Percentiles rank a stretch among this genome's conserved stretches.
Evolutionary conservation across 106 monocot genomes (phyloP).

Genomic region (Dendrobium chrysotoxum): DNA sequence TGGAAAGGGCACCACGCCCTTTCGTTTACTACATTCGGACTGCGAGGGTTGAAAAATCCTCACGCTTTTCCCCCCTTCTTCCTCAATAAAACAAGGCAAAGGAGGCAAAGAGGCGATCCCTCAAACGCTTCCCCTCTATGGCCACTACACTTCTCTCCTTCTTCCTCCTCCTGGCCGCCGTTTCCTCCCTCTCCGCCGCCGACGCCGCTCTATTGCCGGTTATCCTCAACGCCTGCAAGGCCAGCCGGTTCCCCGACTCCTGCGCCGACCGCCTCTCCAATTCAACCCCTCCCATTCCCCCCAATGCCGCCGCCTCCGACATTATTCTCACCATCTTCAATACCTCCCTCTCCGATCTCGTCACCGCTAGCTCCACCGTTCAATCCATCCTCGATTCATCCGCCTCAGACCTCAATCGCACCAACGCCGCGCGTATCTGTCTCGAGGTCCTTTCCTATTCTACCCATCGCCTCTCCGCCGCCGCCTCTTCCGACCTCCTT

Average conservation of each 20-base stretch:
- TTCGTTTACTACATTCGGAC: no score
- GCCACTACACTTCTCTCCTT: not conserved
- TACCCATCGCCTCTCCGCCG: slow-evolving; percentile 32
- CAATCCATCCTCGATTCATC: slow-evolving; percentile 45
- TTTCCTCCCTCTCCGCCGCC: not conserved
- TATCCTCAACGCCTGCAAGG: slow-evolving; percentile 29
- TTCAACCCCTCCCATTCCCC: slow-evolving; percentile 14
- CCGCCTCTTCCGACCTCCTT: not conserved
- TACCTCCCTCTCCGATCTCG: slow-evolving; percentile 10
- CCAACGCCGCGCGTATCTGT: slow-evolving; percentile 65
- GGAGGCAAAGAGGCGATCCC: no score
- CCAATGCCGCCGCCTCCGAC: slow-evolving; percentile 22
- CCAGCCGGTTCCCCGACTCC: slow-evolving; percentile 28
- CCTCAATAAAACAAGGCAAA: no score
- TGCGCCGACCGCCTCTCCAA: slow-evolving; percentile 32
- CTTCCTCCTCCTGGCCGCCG: slow-evolving; percentile 8
- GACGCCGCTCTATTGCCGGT: not conserved
- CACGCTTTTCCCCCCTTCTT: no score
- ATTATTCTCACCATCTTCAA: slow-evolving; percentile 18
- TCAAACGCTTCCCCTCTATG: no score
- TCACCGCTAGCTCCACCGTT: slow-evolving; percentile 16
- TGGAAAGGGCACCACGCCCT: no score
- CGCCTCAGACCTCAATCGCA: slow-evolving; percentile 38
- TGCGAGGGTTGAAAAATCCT: no score
- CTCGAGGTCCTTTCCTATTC: slow-evolving; percentile 47